Evolutionary conservation across 805 yeast species (phyloP).

Genomic region (Dipodascopsis tothii): DNA sequence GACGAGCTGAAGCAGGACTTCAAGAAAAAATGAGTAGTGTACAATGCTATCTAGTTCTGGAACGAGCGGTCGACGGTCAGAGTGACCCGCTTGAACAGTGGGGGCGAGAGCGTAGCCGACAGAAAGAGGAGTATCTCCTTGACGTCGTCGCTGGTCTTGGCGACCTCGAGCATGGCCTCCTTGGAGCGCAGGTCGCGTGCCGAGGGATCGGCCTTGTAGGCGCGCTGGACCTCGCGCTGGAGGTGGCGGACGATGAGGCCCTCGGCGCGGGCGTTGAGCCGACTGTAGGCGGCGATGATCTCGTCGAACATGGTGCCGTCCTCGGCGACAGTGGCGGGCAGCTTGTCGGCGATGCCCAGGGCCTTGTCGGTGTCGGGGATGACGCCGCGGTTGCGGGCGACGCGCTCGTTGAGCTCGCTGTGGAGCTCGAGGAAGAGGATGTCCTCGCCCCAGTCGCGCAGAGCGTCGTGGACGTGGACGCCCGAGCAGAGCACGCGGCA

Average conservation of each 20-base stretch:
- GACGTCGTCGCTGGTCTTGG: constrained; percentile 6
- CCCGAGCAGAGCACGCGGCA: constrained; percentile 36
- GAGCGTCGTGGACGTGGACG: constrained; percentile 34
- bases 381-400: constrained; percentile 18
- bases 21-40: background rate
- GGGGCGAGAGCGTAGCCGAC: constrained; percentile 8
- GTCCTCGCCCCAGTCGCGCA: constrained; percentile 41
- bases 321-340: constrained; percentile 21
- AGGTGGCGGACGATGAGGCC: constrained; percentile 30
- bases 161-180: constrained; percentile 6
- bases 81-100: constrained; percentile 11
- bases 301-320: constrained; percentile 40
- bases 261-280: constrained; percentile 30
- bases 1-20: constrained; percentile 19
- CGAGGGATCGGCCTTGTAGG: constrained; percentile 11
- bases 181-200: constrained; percentile 8
- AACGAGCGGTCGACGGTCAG: constrained; percentile 14
- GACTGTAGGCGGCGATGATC: constrained; percentile 36
- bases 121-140: constrained; percentile 16
- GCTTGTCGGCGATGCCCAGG: constrained; percentile 4
- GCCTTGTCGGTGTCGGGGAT: too few relatives aligned
- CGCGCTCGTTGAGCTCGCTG: constrained; percentile 30
- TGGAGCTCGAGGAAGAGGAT: constrained; percentile 39
- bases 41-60: background rate
- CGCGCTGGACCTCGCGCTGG: constrained; percentile 16